Percentiles rank a stretch among this genome's conserved stretches.
phyloP scores from a whole-genome alignment of 2,329 filamentous ascomycete genomes.

The Trichophyton verrucosum region DNA sequence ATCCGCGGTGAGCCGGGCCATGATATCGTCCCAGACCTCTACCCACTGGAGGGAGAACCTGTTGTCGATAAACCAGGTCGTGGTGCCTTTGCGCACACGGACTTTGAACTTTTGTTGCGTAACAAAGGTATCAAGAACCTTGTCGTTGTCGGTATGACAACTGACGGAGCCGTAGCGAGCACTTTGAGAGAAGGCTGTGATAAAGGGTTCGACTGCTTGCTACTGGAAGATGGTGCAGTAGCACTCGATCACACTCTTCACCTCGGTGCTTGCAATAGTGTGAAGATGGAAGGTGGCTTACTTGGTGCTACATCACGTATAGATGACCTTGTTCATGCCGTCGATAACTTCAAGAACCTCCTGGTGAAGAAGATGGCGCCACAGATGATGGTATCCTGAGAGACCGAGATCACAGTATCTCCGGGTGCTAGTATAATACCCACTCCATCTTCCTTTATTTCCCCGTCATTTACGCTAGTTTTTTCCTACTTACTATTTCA shows the following conservation, averaged over 20 bases:
- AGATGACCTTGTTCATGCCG: constrained; percentile 29
- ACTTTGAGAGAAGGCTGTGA: constrained; percentile 47
- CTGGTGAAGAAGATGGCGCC: constrained; percentile 33
- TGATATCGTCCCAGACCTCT: constrained; percentile 44
- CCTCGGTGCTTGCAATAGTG: constrained; percentile 30
- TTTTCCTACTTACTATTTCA: constrained; percentile 4
- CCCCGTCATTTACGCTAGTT: constrained; percentile 8
- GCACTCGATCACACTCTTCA: constrained; percentile 33
- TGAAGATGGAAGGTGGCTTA: constrained; percentile 38
- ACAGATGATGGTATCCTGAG: constrained; percentile 21
- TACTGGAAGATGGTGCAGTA: constrained; percentile 40
- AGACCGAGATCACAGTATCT: background rate
- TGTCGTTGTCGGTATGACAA: constrained; percentile 43
- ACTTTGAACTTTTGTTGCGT: constrained; percentile 41
- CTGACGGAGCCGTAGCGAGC: constrained; percentile 44
- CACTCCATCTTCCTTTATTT: constrained; percentile 3
- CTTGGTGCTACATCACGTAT: constrained; percentile 30
- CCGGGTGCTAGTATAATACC: background rate
- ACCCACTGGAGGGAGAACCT: constrained; percentile 36
- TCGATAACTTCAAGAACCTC: constrained; percentile 31
- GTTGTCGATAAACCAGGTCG: constrained; percentile 45
- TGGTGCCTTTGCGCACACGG: constrained; percentile 43
- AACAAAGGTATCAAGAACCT: constrained; percentile 42
- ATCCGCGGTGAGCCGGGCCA: constrained; percentile 47
- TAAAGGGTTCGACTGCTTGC: constrained; percentile 42